Evolutionary conservation across 306 rosid genomes (phyloP), one percentile per base, ranked within the genome.

Genomic region (Ormosia semicastrata): DNA sequence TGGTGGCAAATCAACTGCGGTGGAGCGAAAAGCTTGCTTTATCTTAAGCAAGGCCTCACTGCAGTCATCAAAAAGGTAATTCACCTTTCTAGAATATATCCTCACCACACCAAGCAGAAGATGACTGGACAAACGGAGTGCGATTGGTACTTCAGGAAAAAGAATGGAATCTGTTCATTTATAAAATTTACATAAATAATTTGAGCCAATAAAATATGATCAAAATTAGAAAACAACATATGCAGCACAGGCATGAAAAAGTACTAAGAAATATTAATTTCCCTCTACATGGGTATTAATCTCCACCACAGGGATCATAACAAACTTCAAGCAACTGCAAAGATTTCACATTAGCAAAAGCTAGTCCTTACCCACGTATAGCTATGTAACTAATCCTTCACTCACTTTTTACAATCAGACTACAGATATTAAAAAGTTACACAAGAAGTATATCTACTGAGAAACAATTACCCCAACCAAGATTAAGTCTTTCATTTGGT

Each of bases 101-200:
- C 99, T 92, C 85, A 96, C 99, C 76, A 96, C 99, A 78, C 99
- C 99, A 87, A 96, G 98, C 76, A 96, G 90, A 69, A 96, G 99
- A 92, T 96, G 99, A 85, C 99, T 96, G 85, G 99, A 96, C 91
- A 96, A 82, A 63, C 98, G 94, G 64, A 96, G 97, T 75, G 99
- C 99, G 44, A 96, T 96, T 32, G 99, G 99, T 44, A 91, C 95
- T 15, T 96, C 99, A 32, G 99, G 98, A 78, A 90, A 96, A 79
- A 96, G 94, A 80, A 96, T 96, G 44, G 99, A 96, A 94, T 96
- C 99, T 96, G 99, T 77, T 72, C 81, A 73, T 68, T 66, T 85
- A 76, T 60, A 83, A 59, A 81, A 86, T 56, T 56, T 44, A 68
- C 8, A 78, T 80, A 86, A 82, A 68, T 18, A 29, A 76, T 76